Percentiles rank a stretch among this genome's conserved stretches.
These are phyloP conservation scores for Colletotrichum neosansevieriae DNA, from an alignment of 2,329 filamentous ascomycete genomes.

Conservation along the genomic window DNA sequence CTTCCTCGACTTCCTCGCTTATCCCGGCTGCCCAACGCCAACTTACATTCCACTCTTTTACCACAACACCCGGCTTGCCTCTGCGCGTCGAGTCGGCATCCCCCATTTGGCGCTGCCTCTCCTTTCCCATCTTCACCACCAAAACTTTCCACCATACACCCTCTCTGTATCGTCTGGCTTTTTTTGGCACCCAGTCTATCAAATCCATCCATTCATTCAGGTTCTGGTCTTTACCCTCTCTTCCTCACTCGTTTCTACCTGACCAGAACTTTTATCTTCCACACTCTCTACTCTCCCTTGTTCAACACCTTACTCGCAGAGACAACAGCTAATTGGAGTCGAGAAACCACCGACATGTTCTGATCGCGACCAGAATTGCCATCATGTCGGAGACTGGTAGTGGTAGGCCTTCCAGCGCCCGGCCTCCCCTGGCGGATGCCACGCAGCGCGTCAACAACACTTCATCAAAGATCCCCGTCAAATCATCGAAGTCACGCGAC, in stretches of 20 bases:
- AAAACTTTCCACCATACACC: constrained; percentile 1
- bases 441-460: constrained; percentile 60
- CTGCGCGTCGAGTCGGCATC: constrained; percentile 29
- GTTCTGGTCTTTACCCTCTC: constrained; percentile 24
- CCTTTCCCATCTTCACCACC: constrained; percentile 27
- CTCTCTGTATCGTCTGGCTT: constrained; percentile 38
- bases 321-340: background rate
- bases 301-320: constrained; percentile 13
- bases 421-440: constrained; percentile 61
- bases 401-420: constrained; percentile 40
- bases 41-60: constrained; percentile 34
- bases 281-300: constrained; percentile 20
- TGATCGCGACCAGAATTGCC: constrained; percentile 19
- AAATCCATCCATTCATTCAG: constrained; percentile 38
- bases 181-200: constrained; percentile 39
- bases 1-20: constrained; percentile 7
- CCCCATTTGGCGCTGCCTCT: constrained; percentile 29
- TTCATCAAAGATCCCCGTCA: constrained; percentile 46
- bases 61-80: constrained; percentile 34
- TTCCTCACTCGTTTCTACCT: constrained; percentile 30
- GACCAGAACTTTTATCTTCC: constrained; percentile 28
- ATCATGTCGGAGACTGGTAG: constrained; percentile 40
- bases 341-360: constrained; percentile 16
- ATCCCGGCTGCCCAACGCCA: constrained; percentile 5
- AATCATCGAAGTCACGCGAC: constrained; percentile 47